A percentile compares a stretch with the other conserved stretches of the same genome.
phyloP scores from a whole-genome alignment of 495 filamentous ascomycete species.

The Penicillium lividum region DNA sequence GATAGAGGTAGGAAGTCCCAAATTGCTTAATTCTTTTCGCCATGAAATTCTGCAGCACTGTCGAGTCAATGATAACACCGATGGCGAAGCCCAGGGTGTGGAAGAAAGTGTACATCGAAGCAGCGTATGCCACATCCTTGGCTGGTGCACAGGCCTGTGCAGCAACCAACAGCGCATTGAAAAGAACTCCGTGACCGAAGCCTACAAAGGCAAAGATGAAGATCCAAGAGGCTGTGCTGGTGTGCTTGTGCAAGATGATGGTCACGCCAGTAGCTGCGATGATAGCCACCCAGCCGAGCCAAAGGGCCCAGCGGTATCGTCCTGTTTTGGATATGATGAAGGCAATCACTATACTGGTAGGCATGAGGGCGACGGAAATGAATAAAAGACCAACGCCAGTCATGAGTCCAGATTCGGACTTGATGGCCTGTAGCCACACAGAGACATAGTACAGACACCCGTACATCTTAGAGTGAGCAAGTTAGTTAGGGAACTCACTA shows the following conservation, averaged over 20 bases:
- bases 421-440: not conserved
- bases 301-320: conserved; percentile 55
- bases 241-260: conserved; percentile 43
- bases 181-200: conserved; percentile 55
- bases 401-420: not conserved
- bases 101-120: conserved; percentile 61
- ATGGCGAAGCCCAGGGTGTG: conserved; percentile 58
- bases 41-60: conserved; percentile 49
- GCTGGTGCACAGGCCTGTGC: conserved; percentile 53
- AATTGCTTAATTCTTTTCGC: not conserved
- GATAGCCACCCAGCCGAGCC: conserved; percentile 53
- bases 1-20: not conserved
- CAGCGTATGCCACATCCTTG: conserved; percentile 43
- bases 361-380: conserved; percentile 5
- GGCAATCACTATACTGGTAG: conserved; percentile 30
- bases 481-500: not conserved
- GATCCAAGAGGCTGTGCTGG: conserved; percentile 48
- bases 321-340: conserved; percentile 48
- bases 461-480: not conserved
- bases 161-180: conserved; percentile 53
- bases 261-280: conserved; percentile 50
- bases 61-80: conserved; percentile 60
- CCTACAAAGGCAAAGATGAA: conserved; percentile 45
- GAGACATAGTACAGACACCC: conserved; percentile 2
- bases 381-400: conserved; percentile 26